Conservation (phyloP, 352 stramenopile species). For the Blastocystis sp. region DNA sequence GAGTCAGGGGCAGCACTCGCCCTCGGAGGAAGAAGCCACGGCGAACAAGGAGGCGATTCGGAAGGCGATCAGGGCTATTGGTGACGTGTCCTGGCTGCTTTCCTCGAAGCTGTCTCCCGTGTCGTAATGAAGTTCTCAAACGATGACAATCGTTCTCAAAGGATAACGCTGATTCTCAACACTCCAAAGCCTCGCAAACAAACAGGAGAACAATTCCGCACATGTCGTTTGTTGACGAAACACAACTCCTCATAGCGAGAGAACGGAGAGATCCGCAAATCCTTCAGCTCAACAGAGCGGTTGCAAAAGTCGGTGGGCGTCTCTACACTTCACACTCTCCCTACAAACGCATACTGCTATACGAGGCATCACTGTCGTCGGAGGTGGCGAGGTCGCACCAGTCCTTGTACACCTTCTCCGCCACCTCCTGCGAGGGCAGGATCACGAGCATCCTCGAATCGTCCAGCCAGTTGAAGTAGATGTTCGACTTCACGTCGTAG, state of each 20-base stretch:
- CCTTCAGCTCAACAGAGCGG: conserved; percentile 27
- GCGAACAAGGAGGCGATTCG: background rate
- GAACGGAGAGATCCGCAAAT: conserved; percentile 28
- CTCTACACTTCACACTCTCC: conserved; percentile 4
- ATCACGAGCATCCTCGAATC: conserved; percentile 39
- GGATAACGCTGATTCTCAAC: conserved; percentile 18
- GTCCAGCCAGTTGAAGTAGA: conserved; percentile 41
- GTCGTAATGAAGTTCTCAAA: conserved; percentile 11
- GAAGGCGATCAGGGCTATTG: background rate
- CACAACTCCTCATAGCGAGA: conserved; percentile 49
- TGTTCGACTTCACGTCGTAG: background rate
- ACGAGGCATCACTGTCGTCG: conserved; percentile 3
- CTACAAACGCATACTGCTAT: background rate
- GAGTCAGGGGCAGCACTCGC: background rate
- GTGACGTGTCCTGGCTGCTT: background rate
- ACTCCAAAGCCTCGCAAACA: background rate
- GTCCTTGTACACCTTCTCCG: background rate
- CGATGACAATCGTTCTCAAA: conserved; percentile 26
- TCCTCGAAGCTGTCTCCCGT: background rate
- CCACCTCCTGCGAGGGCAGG: conserved; percentile 8
- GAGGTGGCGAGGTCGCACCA: background rate
- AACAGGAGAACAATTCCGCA: conserved; percentile 50
- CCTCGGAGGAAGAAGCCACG: background rate
- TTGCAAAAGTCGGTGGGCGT: conserved; percentile 50
- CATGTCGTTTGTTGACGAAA: conserved; percentile 63